Conservation (phyloP, 257 asterid species). For the Solanum lignicaule region DNA sequence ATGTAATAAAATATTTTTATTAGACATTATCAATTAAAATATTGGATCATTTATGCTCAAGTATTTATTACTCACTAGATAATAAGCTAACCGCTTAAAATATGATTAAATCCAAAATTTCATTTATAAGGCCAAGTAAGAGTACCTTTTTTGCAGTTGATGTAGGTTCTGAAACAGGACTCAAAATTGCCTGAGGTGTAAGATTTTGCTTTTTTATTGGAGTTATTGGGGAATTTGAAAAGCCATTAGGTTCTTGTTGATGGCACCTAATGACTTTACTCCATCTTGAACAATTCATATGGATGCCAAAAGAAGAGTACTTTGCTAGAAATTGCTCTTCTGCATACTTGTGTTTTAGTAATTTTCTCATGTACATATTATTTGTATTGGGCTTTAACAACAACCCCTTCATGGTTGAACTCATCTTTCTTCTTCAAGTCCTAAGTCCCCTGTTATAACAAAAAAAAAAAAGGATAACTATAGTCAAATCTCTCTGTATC, state of each 20-base stretch:
- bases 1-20: not conserved
- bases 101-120: not conserved
- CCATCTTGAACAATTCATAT: constrained; percentile 9
- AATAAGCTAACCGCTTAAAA: not conserved
- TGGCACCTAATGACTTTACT: constrained; percentile 17
- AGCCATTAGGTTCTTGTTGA: constrained; percentile 18
- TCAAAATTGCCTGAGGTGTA: constrained; percentile 37
- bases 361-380: constrained; percentile 22
- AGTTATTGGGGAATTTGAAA: constrained; percentile 1
- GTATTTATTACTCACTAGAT: too few species aligned
- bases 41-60: not conserved
- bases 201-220: constrained; percentile 9
- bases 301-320: constrained; percentile 4
- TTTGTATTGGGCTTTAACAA: constrained; percentile 30
- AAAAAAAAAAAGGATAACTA: not conserved
- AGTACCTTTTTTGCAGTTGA: constrained; percentile 49
- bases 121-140: not conserved
- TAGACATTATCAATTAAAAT: not conserved
- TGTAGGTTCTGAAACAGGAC: constrained; percentile 53
- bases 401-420: constrained; percentile 28
- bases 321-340: constrained; percentile 14
- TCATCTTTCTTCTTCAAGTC: constrained; percentile 28
- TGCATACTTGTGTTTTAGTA: constrained; percentile 21
- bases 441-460: not conserved
- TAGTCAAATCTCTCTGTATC: not conserved